Percentiles rank a stretch among this genome's conserved stretches.
Evolutionary conservation across 2,329 filamentous ascomycete genomes (phyloP).

Genomic region (Lasiodiplodia sp.): DNA sequence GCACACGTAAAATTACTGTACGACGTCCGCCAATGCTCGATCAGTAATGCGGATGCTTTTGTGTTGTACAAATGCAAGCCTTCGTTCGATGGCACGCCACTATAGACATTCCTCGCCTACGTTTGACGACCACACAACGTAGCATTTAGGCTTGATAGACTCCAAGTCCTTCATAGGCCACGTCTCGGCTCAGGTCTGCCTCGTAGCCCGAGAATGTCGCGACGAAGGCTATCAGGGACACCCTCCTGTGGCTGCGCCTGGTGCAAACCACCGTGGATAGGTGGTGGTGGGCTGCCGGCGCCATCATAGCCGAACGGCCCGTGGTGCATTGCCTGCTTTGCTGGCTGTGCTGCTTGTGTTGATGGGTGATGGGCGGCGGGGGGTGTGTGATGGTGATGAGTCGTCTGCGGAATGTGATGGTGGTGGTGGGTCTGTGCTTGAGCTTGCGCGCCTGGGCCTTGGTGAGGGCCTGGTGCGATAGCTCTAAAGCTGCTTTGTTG

Average conservation of each 20-base stretch:
- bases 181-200: conserved; percentile 22
- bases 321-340: conserved; percentile 8
- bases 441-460: neutral
- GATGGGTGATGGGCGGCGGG: conserved; percentile 8
- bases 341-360: conserved; percentile 5
- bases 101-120: neutral
- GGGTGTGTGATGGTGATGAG: conserved; percentile 17
- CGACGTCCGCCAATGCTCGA: neutral
- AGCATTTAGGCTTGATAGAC: neutral
- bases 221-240: conserved; percentile 21
- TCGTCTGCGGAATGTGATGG: conserved; percentile 25
- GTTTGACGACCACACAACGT: neutral
- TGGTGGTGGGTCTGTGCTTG: conserved; percentile 26
- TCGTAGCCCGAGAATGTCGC: conserved; percentile 25
- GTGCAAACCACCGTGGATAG: neutral
- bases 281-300: conserved; percentile 18
- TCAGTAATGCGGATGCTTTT: neutral
- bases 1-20: neutral
- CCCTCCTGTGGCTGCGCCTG: conserved; percentile 1
- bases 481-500: conserved; percentile 22
- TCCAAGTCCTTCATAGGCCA: neutral
- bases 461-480: conserved; percentile 26
- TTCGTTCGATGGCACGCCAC: neutral
- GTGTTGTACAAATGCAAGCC: neutral
- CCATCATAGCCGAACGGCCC: conserved; percentile 26